Conservation (phyloP, 192 early-diverging fungal species). For the Backusella australiensis region DNA sequence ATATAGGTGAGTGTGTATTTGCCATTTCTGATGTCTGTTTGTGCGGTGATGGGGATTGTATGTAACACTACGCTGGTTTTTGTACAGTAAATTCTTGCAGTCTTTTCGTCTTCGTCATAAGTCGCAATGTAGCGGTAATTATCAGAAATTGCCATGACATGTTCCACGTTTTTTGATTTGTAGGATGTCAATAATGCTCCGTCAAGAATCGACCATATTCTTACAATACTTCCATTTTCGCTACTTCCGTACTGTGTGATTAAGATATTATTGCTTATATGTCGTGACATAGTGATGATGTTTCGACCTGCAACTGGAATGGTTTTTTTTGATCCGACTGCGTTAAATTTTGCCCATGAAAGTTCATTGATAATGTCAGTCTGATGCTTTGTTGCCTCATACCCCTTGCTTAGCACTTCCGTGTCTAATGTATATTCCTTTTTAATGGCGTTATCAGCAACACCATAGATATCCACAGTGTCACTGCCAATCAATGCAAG, state of each 20-base stretch:
- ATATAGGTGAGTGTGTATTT: background rate
- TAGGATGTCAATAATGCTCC: background rate
- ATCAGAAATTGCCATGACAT: slow-evolving; percentile 7
- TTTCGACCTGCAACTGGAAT: background rate
- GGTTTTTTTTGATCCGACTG: background rate
- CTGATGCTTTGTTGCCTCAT: background rate
- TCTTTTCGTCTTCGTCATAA: background rate
- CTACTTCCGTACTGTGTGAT: background rate
- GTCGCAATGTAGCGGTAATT: background rate
- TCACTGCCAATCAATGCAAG: background rate
- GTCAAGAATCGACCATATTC: slow-evolving; percentile 9
- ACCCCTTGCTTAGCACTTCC: background rate
- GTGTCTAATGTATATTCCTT: background rate
- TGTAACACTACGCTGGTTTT: background rate
- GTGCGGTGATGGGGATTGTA: background rate
- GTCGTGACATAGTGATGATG: background rate
- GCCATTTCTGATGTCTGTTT: no score
- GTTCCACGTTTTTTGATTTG: background rate
- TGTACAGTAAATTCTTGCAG: background rate
- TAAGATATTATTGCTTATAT: background rate
- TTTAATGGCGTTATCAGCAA: background rate
- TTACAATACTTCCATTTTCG: background rate
- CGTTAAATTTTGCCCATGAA: background rate
- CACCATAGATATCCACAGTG: background rate
- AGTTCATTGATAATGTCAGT: background rate